phyloP scores from a whole-genome alignment of 331 rosid genomes.

The Acacia pycnantha region DNA sequence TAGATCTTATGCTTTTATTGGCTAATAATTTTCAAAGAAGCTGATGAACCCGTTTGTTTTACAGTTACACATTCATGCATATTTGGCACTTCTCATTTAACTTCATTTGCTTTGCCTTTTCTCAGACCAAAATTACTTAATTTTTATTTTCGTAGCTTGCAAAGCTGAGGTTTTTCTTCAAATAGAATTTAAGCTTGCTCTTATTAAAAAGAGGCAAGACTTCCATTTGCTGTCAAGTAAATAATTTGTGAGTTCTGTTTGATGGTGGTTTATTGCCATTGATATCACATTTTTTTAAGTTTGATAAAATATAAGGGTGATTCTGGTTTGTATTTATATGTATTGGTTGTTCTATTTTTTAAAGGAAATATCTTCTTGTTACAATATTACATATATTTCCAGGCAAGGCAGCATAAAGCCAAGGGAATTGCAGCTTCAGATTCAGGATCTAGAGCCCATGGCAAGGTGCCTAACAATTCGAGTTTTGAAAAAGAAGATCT shows the following conservation, averaged over 20 bases:
- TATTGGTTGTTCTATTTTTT: not conserved
- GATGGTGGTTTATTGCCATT: constrained; percentile 18
- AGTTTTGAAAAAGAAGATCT: constrained; percentile 54
- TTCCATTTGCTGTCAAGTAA: constrained; percentile 20
- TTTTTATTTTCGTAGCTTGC: not conserved
- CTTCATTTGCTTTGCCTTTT: not conserved
- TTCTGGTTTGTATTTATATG: constrained; percentile 26
- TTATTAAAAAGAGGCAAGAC: not conserved
- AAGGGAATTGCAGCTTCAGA: constrained; percentile 40
- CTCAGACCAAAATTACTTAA: not conserved
- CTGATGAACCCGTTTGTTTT: not conserved
- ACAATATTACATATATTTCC: constrained; percentile 19
- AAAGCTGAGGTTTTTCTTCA: not conserved
- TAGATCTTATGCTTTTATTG: not conserved
- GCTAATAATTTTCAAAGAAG: not conserved
- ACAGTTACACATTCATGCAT: not conserved
- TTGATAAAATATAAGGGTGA: constrained; percentile 19
- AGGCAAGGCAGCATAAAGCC: constrained; percentile 41
- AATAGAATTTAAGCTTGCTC: not conserved
- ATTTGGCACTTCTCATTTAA: not conserved
- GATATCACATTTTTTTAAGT: constrained; percentile 14
- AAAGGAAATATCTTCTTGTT: constrained; percentile 13
- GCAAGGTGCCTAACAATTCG: constrained; percentile 31
- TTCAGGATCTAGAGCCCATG: constrained; percentile 37
- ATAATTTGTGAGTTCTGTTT: not conserved